Evolutionary conservation across 345 rosid genomes (phyloP).

Genomic region (Populus simonii): DNA sequence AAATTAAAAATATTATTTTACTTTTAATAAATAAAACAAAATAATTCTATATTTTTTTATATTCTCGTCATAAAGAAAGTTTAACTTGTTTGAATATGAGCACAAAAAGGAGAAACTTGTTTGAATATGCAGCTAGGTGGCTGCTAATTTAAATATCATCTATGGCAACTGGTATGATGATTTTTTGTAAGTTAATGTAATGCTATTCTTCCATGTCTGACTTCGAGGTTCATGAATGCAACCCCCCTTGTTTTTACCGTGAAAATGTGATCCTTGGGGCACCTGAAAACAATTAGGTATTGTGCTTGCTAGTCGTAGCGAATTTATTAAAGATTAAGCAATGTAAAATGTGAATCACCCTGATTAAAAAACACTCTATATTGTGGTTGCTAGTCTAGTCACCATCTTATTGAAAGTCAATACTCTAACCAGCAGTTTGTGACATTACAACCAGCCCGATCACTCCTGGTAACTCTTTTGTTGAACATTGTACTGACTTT

Average conservation of each 20-base stretch:
- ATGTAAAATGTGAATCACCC: background rate
- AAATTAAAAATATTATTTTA: too few relatives aligned
- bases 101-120: background rate
- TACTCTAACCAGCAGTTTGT: background rate
- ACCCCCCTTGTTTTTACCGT: background rate
- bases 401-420: conserved; percentile 20
- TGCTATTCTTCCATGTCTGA: conserved; percentile 8
- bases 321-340: background rate
- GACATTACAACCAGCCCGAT: background rate
- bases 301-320: background rate
- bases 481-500: conserved; percentile 25
- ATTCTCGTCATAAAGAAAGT: too few relatives aligned
- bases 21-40: too few relatives aligned
- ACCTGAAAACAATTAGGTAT: background rate
- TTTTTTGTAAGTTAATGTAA: background rate
- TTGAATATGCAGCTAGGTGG: background rate
- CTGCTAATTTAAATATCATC: background rate
- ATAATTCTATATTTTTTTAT: too few relatives aligned
- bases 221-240: conserved; percentile 3
- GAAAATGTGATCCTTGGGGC: background rate
- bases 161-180: background rate
- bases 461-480: background rate
- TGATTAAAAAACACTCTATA: background rate
- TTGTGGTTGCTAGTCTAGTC: conserved; percentile 6
- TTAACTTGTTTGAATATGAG: background rate